A percentile compares a stretch with the other conserved stretches of the same genome.
phyloP scores from a whole-genome alignment of 2,329 filamentous ascomycete genomes.

The Botrytis tulipae region DNA sequence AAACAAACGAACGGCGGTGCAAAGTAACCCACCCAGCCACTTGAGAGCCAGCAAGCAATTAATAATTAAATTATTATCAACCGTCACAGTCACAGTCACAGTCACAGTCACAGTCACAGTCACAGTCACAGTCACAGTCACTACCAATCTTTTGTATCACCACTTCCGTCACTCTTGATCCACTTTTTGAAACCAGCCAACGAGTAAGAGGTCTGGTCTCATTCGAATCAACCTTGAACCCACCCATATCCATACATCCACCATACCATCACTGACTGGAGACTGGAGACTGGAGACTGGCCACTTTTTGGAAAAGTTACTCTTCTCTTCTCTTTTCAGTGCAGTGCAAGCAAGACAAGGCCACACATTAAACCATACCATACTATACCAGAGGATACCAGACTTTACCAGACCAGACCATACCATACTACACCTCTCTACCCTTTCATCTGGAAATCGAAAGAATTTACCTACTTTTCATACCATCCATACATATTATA shows the following conservation, averaged over 20 bases:
- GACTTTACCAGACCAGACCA: not conserved
- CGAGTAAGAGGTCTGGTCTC: not conserved
- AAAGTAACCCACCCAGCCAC: not conserved
- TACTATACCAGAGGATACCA: not conserved
- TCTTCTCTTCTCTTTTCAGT: not conserved
- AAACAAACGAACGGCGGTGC: not conserved
- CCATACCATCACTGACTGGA: not conserved
- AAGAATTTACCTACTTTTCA: too few species aligned
- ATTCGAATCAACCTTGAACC: not conserved
- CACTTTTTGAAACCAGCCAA: not conserved
- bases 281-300: not conserved
- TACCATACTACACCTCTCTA: not conserved
- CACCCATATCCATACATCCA: not conserved
- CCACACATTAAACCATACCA: not conserved
- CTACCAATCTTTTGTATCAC: not conserved
- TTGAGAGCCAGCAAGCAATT: too few species aligned
- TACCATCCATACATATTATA: too few species aligned
- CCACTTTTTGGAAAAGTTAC: not conserved
- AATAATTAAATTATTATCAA: too few species aligned
- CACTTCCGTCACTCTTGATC: constrained; percentile 2
- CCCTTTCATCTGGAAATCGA: too few species aligned
- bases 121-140: too few species aligned
- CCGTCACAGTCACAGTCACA: not conserved
- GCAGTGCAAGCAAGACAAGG: not conserved
- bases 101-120: too few species aligned